Base-by-base conservation (phyloP, 805 yeast species). In the Brettanomyces custersianus region DNA sequence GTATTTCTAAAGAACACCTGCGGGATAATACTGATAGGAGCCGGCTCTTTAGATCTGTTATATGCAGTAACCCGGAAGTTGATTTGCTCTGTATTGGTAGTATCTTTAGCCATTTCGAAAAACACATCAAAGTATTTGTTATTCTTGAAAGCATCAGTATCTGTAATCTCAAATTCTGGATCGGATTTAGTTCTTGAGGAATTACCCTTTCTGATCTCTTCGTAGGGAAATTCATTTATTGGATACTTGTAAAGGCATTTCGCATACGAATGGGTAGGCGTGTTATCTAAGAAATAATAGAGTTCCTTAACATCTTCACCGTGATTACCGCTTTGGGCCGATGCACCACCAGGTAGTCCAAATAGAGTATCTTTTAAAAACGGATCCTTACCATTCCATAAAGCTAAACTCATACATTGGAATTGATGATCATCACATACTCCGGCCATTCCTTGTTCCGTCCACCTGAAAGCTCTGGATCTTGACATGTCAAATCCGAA, bases 401-500 rank as follows among this genome's bases (percentile, higher is more conserved):
- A 65, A 3, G 88, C 95, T 65, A 87, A 66, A n/a, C 82, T 71
- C 46, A 84, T 57, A 54, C 90, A 80, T 22, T 84, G 63, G 45
- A 73, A 58, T 52, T 84, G 95, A 51, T 81, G 86, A 42, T 82
- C 74, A 54, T 87, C 96, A 42, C 83, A 73, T 16, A 84, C 80
- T 34, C 96, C 96, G 9, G 90, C 94, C 46, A 87, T 63, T 2
- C 96, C 96, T 55, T 87, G 96, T 57, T 88, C 96, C 29, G 95
- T 95, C 96, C 96, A 87, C 30, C 96, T 68, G 55, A 82, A 87
- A 11, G 84, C 74, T 45, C 96, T 65, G 17, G 87, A 73, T 40
- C 76, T 68, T 2, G 94, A 80, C 41, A 84, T 86, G 40, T 84
- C 94, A 55, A 85, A 86, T 6, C 94, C 84, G 59, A 87, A 87